A percentile compares a stretch with the other conserved stretches of the same genome.
phyloP scores from a whole-genome alignment of 2,329 filamentous ascomycete genomes.

The Colletotrichum navitas region DNA sequence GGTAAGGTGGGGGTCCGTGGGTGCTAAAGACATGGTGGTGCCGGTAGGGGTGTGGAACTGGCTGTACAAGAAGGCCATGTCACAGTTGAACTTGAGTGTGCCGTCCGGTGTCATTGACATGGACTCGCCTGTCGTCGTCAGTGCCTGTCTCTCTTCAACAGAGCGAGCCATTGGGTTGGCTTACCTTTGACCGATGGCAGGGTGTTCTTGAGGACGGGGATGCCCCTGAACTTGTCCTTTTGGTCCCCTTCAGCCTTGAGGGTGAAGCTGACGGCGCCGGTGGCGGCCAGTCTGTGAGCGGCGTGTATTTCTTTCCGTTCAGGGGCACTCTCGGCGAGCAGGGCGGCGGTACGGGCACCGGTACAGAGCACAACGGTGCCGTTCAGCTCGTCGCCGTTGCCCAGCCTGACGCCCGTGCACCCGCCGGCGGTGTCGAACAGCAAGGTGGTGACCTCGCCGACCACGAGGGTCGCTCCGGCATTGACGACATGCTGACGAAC shows the following conservation, averaged over 20 bases:
- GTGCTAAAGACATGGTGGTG: slow-evolving; percentile 65
- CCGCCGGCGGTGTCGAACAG: slow-evolving; percentile 59
- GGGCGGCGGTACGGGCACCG: slow-evolving; percentile 67
- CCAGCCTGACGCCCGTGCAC: slow-evolving; percentile 64
- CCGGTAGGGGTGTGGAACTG: slow-evolving; percentile 60
- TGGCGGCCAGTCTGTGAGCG: slow-evolving; percentile 66
- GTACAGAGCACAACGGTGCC: slow-evolving; percentile 68
- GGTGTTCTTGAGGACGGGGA: slow-evolving; percentile 67
- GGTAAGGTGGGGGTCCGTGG: slow-evolving; percentile 57
- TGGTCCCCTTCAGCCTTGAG: slow-evolving; percentile 58
- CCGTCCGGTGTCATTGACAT: slow-evolving; percentile 61
- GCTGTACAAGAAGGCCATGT: slow-evolving; percentile 69
- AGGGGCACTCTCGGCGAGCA: slow-evolving; percentile 65
- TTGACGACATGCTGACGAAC: slow-evolving; percentile 65
- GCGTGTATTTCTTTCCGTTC: slow-evolving; percentile 64
- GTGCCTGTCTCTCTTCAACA: slow-evolving; percentile 31
- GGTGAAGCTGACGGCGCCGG: slow-evolving; percentile 63
- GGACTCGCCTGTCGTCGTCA: slow-evolving; percentile 52
- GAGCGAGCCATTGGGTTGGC: slow-evolving; percentile 33
- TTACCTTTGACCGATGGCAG: slow-evolving; percentile 57
- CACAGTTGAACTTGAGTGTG: slow-evolving; percentile 72
- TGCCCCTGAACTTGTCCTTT: slow-evolving; percentile 59
- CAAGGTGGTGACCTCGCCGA: slow-evolving; percentile 61
- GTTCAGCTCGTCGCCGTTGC: slow-evolving; percentile 58
- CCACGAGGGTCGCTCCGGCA: slow-evolving; percentile 67